These are phyloP conservation scores for Blastobotrys indianensis DNA, from an alignment of 1,139 yeast genomes.

Conservation along the genomic window DNA sequence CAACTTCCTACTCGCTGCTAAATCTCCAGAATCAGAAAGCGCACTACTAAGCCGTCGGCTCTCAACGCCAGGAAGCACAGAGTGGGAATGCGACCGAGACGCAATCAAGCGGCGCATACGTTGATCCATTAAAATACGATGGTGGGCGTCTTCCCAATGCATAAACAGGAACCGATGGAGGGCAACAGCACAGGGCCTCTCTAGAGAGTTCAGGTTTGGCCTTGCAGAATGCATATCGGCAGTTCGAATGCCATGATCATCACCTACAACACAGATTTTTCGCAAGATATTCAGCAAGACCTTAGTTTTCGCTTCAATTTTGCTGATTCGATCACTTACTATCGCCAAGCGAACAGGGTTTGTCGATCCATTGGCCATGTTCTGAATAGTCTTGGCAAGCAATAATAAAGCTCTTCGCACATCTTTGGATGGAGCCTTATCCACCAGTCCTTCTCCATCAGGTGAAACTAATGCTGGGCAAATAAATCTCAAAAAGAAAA, in stretches of 20 bases:
- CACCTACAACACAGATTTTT: conserved; percentile 3
- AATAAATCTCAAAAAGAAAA: conserved; percentile 67
- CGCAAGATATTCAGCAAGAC: conserved; percentile 9
- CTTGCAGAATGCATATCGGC: conserved; percentile 1
- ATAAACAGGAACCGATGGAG: conserved; percentile 62
- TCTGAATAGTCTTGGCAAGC: conserved; percentile 73
- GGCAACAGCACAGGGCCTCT: conserved; percentile 16
- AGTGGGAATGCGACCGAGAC: conserved; percentile 4
- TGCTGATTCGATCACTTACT: conserved; percentile 12
- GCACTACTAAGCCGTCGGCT: conserved; percentile 3
- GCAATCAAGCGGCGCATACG: conserved; percentile 18
- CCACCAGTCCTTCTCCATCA: conserved; percentile 45
- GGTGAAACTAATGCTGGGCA: conserved; percentile 88
- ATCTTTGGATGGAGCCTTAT: conserved; percentile 30
- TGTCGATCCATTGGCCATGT: conserved; percentile 72
- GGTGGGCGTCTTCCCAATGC: conserved; percentile 48
- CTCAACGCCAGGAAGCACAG: background rate
- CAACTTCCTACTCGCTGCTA: conserved; percentile 19
- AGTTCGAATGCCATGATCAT: background rate
- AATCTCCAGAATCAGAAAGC: conserved; percentile 15
- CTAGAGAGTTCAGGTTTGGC: conserved; percentile 5
- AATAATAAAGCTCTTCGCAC: conserved; percentile 65
- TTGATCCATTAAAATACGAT: conserved; percentile 25
- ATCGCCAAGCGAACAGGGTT: conserved; percentile 48
- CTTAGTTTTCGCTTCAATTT: conserved; percentile 35